Base-by-base conservation (phyloP, 2,329 filamentous ascomycete species). In the Ophiostoma fasciatum region DNA sequence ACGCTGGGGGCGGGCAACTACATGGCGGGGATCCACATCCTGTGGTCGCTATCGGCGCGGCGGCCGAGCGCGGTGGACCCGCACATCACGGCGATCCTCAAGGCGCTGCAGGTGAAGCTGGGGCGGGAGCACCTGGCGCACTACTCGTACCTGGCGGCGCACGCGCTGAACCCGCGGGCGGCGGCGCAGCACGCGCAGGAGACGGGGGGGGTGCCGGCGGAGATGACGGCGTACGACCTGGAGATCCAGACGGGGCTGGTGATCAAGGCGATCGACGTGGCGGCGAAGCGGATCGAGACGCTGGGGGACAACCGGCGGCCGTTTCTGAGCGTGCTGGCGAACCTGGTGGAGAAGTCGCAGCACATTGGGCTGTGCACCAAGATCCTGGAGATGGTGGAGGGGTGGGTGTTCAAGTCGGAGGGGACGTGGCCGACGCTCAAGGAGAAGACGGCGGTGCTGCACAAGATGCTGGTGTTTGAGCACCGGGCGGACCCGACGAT, bases 391-490 rank as follows among this genome's bases (percentile, higher is more conserved):
- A 88, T 98, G 72, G 88, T 94, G 4, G 88, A 96, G 53, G 72
- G 69, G 22, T 99, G 92, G 92, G 82, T 98, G 6, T 98, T 99
- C 63, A 74, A 84, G 45, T 90, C 84, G 0, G 87, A 84, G 40
- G 90, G 94, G 44, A 90, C 85, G 2, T 94, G 90, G 69, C 90
- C 90, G 1, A 98, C 90, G 0, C 68, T 98, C 2, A 99, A 99
- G 56, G 92, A 98, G 59, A 98, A 98, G 63, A 96, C 88, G 0
- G 92, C 92, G 1, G 90, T 99, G 1, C 62, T 99, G n/a, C 87
- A 93, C 49, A 99, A 98, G 61, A 99, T 99, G 90, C 63, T 96
- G 13, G 78, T 87, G 0, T 98, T 98, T 47, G 90, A 99, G 57
- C 75, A 82, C 39, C 73, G 90, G 27, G 61, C 70, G 20, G 88